Evolutionary conservation across 202 grass and related monocot genomes (phyloP).

Genomic region (Setaria italica): DNA sequence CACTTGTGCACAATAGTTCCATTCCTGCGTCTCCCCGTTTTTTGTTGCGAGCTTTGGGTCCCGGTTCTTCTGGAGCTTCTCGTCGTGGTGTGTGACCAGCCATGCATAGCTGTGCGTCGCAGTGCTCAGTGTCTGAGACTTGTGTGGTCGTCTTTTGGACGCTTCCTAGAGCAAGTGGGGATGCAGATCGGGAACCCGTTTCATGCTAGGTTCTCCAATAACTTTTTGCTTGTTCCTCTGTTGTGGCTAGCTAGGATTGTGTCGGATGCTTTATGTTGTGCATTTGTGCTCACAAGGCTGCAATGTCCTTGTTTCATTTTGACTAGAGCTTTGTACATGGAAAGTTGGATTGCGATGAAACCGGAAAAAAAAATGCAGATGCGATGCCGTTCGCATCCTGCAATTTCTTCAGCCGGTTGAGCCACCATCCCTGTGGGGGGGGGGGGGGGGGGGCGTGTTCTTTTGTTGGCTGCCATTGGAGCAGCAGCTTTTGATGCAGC

Average conservation of each 20-base stretch:
- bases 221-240: neutral
- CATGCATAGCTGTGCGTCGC: neutral
- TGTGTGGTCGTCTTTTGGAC: neutral
- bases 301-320: too few species aligned
- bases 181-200: neutral
- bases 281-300: too few species aligned
- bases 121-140: neutral
- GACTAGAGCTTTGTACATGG: too few species aligned
- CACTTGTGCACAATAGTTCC: neutral
- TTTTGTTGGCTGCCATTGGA: neutral
- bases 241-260: neutral
- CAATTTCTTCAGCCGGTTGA: neutral
- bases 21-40: neutral
- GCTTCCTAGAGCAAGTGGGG: neutral
- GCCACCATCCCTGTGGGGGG: neutral
- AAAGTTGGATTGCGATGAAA: neutral
- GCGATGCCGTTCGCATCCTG: neutral
- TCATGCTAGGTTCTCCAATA: neutral
- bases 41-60: too few species aligned
- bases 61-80: neutral
- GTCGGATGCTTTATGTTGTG: too few species aligned
- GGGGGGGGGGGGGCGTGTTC: neutral
- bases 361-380: neutral
- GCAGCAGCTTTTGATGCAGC: neutral
- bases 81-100: neutral